A percentile compares a stretch with the other conserved stretches of the same genome.
Evolutionary conservation across 1,284 basidiomycete genomes (phyloP).

Genomic region (Agroathelia rolfsii): DNA sequence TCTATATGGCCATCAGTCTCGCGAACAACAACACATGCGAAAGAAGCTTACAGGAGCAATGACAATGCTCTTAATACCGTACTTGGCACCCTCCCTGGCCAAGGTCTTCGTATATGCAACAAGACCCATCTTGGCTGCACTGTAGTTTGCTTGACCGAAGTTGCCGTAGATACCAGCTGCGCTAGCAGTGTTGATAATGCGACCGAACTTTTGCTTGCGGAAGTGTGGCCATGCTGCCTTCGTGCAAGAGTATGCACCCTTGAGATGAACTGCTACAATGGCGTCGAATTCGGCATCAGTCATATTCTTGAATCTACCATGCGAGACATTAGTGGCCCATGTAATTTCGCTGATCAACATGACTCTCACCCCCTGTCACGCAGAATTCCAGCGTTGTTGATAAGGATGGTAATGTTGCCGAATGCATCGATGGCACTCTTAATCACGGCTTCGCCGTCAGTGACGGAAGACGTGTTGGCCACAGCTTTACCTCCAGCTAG

Average conservation of each 20-base stretch:
- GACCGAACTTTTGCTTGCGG: constrained; percentile 89
- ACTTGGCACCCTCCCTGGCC: constrained; percentile 85
- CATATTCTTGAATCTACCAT: constrained; percentile 81
- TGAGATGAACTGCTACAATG: constrained; percentile 85
- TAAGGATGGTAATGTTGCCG: constrained; percentile 73
- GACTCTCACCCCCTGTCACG: constrained; percentile 64
- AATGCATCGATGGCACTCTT: constrained; percentile 83
- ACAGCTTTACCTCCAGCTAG: constrained; percentile 87
- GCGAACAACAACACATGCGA: neutral
- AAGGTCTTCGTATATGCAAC: constrained; percentile 89
- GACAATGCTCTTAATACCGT: constrained; percentile 81
- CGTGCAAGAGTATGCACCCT: constrained; percentile 91
- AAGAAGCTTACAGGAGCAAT: constrained; percentile 73
- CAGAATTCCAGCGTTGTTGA: constrained; percentile 97
- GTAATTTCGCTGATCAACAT: neutral
- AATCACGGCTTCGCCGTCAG: constrained; percentile 83
- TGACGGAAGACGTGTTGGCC: constrained; percentile 81
- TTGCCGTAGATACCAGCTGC: constrained; percentile 86
- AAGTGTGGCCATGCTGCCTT: constrained; percentile 97
- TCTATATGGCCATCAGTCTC: constrained; percentile 30
- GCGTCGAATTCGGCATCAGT: constrained; percentile 84
- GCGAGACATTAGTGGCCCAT: constrained; percentile 1
- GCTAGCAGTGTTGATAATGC: constrained; percentile 88
- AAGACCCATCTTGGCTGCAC: constrained; percentile 84
- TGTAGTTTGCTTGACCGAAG: constrained; percentile 94